Evolutionary conservation across 108 stramenopile species (phyloP).

Genomic region (Pelagomonas calceolata): DNA sequence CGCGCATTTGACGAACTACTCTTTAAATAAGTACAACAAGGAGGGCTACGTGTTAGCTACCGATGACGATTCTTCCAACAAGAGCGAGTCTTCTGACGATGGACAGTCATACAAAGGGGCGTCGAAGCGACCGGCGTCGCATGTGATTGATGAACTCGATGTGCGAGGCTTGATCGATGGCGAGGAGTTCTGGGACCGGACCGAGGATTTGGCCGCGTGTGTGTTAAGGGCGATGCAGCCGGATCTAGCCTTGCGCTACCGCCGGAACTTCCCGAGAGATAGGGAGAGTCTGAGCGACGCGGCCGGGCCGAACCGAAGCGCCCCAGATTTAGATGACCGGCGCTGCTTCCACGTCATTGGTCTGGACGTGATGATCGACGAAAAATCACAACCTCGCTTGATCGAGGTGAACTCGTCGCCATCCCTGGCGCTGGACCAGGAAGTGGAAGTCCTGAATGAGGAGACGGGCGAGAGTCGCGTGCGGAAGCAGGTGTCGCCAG

Average conservation of each 20-base stretch:
- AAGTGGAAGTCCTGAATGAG: not conserved
- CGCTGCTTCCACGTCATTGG: slow-evolving; percentile 48
- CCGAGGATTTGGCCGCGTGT: not conserved
- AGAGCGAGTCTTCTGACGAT: too few species aligned
- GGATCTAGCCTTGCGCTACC: not conserved
- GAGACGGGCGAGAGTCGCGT: too few species aligned
- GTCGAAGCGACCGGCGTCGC: too few species aligned
- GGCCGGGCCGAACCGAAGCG: too few species aligned
- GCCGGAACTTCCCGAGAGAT: too few species aligned
- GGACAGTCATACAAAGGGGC: too few species aligned
- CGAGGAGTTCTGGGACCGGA: not conserved
- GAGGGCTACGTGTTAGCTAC: not conserved
- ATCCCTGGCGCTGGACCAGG: slow-evolving; percentile 1
- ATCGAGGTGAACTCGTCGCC: slow-evolving; percentile 45
- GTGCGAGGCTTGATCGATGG: not conserved
- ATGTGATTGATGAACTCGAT: too few species aligned
- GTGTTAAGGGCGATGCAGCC: not conserved
- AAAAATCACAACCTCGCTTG: slow-evolving; percentile 37
- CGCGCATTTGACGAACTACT: slow-evolving; percentile 23
- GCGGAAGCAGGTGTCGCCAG: too few species aligned
- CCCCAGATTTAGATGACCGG: not conserved
- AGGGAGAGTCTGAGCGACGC: too few species aligned
- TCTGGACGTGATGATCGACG: slow-evolving; percentile 50
- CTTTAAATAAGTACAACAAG: slow-evolving; percentile 12
- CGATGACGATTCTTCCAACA: too few species aligned